Percentiles rank a stretch among this genome's conserved stretches.
phyloP scores from a whole-genome alignment of 2,329 filamentous ascomycete genomes.

The Aureobasidium melanogenum region DNA sequence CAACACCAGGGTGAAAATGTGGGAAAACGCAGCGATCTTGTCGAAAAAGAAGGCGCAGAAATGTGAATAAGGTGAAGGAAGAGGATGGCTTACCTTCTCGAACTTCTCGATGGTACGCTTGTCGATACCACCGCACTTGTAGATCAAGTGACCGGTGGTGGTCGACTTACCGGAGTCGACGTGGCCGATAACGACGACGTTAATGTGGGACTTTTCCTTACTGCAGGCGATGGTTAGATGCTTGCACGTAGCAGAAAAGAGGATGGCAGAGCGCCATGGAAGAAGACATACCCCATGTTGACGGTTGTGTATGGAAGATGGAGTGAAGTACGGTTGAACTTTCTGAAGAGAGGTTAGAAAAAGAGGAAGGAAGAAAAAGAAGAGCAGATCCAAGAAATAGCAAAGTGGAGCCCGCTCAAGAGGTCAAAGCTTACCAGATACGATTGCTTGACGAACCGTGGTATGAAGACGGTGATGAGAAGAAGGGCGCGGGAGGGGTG shows the following conservation, averaged over 20 bases:
- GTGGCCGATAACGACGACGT: constrained; percentile 97
- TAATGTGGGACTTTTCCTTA: constrained; percentile 93
- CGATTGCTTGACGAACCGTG: constrained; percentile 17
- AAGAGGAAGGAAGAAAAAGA: not conserved
- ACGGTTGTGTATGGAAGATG: constrained; percentile 31
- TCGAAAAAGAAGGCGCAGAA: not conserved
- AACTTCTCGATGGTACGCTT: constrained; percentile 99
- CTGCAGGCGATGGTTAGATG: constrained; percentile 37
- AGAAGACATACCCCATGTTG: constrained; percentile 52
- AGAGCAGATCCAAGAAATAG: constrained; percentile 10
- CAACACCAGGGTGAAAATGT: constrained; percentile 10
- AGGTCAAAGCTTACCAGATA: constrained; percentile 17
- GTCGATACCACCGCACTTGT: constrained; percentile 99
- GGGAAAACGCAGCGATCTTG: not conserved
- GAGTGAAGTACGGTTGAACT: constrained; percentile 25
- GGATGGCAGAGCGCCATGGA: not conserved
- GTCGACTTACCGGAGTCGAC: constrained; percentile 99
- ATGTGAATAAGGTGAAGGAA: constrained; percentile 11
- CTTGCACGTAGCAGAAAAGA: not conserved
- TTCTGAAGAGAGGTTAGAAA: constrained; percentile 12
- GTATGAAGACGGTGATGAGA: constrained; percentile 15
- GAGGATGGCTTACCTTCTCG: constrained; percentile 71
- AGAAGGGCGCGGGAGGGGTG: constrained; percentile 11
- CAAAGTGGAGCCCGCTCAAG: constrained; percentile 3
- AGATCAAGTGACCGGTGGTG: constrained; percentile 91